Evolutionary conservation across 768 basidiomycete species (phyloP).

Genomic region (Austroboletus festivus): DNA sequence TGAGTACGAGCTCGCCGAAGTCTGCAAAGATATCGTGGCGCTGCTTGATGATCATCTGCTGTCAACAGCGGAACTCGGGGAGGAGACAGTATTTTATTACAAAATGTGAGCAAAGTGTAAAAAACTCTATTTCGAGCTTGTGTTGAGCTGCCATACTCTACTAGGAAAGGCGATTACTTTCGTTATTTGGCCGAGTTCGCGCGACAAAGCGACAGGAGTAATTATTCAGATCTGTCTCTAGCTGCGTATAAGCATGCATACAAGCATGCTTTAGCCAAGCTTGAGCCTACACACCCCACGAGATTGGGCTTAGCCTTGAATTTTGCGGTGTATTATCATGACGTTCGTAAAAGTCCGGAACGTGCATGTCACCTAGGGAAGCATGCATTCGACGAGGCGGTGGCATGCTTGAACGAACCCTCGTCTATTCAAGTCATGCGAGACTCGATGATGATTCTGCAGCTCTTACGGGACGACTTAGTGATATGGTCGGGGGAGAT

Average conservation of each 20-base stretch:
- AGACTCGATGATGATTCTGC: constrained; percentile 82
- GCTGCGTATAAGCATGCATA: constrained; percentile 85
- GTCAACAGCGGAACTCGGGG: constrained; percentile 65
- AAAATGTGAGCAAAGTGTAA: constrained; percentile 62
- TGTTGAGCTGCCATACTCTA: constrained; percentile 7
- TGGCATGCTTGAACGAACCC: constrained; percentile 54
- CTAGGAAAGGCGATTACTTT: constrained; percentile 86
- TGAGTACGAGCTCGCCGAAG: constrained; percentile 70
- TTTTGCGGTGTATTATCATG: constrained; percentile 92
- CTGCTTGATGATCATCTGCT: constrained; percentile 61
- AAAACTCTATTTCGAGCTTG: neutral
- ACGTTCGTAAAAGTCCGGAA: constrained; percentile 81
- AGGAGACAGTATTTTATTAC: constrained; percentile 86
- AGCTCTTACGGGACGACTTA: constrained; percentile 80
- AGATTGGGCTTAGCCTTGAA: constrained; percentile 85
- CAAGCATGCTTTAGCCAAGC: constrained; percentile 71
- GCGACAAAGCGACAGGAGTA: constrained; percentile 62
- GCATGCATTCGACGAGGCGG: constrained; percentile 89
- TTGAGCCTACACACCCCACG: constrained; percentile 80
- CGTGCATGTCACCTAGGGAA: constrained; percentile 87
- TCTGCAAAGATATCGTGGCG: constrained; percentile 76
- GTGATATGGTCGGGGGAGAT: constrained; percentile 85
- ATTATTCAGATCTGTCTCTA: constrained; percentile 70
- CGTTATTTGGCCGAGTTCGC: constrained; percentile 89
- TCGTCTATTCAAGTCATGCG: constrained; percentile 44